Evolutionary conservation across 306 rosid genomes (phyloP).

Genomic region (Lotus japonicus): DNA sequence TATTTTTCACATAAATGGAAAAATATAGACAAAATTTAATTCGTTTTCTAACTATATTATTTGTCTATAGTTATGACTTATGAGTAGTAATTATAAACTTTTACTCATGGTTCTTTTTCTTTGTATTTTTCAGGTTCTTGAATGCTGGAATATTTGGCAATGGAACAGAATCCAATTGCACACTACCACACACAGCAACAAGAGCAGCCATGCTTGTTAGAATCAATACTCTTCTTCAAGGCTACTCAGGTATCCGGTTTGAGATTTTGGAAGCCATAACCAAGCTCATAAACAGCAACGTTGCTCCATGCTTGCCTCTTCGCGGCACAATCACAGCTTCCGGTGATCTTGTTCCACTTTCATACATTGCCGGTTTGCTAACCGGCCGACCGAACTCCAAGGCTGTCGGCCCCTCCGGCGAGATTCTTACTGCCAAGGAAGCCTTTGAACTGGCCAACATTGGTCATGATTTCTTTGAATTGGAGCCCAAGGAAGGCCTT

Average conservation of each 20-base stretch:
- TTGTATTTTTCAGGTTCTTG: slow-evolving; percentile 49
- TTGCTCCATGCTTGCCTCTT: slow-evolving; percentile 77
- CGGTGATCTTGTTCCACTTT: slow-evolving; percentile 84
- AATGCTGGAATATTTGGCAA: slow-evolving; percentile 86
- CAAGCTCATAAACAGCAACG: slow-evolving; percentile 57
- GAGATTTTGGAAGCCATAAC: slow-evolving; percentile 79
- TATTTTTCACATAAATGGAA: no score
- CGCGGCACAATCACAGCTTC: slow-evolving; percentile 85
- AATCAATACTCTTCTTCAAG: slow-evolving; percentile 89
- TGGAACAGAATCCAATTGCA: slow-evolving; percentile 59
- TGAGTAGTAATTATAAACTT: background rate
- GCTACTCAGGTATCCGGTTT: slow-evolving; percentile 86
- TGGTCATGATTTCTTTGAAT: slow-evolving; percentile 60
- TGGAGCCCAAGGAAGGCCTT: slow-evolving; percentile 91
- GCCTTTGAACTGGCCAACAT: slow-evolving; percentile 57
- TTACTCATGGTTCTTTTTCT: background rate
- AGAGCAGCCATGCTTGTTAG: slow-evolving; percentile 88
- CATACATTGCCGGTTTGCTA: slow-evolving; percentile 79
- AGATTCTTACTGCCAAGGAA: slow-evolving; percentile 45
- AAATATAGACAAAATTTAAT: background rate
- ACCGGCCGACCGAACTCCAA: slow-evolving; percentile 77
- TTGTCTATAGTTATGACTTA: background rate
- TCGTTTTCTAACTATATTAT: background rate
- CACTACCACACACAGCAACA: slow-evolving; percentile 64
- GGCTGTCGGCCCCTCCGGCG: slow-evolving; percentile 61